phyloP scores from a whole-genome alignment of 495 filamentous ascomycete genomes.

The Schizothecium vesticola region DNA sequence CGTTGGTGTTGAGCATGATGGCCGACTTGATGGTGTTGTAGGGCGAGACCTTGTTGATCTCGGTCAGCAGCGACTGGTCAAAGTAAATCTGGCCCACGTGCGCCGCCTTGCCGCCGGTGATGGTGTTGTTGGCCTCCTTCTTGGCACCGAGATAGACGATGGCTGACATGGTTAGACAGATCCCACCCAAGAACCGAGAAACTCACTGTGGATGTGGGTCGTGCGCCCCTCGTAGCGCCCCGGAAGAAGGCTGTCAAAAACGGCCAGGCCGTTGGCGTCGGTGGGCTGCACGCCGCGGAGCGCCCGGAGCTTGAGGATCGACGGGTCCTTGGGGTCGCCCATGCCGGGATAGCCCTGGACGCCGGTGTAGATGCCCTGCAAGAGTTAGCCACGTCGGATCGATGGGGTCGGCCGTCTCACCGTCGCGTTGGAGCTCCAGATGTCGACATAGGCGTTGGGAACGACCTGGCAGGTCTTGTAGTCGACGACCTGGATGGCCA shows the following conservation, averaged over 20 bases:
- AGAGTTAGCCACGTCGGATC: not conserved
- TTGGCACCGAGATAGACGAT: constrained; percentile 45
- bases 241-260: constrained; percentile 49
- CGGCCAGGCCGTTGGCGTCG: constrained; percentile 43
- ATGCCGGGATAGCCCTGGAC: constrained; percentile 44
- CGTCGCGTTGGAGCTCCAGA: constrained; percentile 50
- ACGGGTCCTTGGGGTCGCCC: constrained; percentile 43
- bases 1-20: constrained; percentile 48
- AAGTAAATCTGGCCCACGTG: constrained; percentile 63
- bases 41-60: constrained; percentile 43
- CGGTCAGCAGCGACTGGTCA: constrained; percentile 45
- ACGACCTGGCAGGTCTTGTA: constrained; percentile 55
- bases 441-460: constrained; percentile 53
- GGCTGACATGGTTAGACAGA: constrained; percentile 16
- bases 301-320: constrained; percentile 47
- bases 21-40: constrained; percentile 52
- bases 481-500: constrained; percentile 60
- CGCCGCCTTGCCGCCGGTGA: constrained; percentile 43
- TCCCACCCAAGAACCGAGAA: not conserved
- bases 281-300: constrained; percentile 49
- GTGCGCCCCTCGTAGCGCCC: constrained; percentile 51
- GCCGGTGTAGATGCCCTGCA: constrained; percentile 53
- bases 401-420: constrained; percentile 10
- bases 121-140: constrained; percentile 45
- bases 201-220: constrained; percentile 38